Percentiles rank a stretch among this genome's conserved stretches.
These are phyloP conservation scores for Herpotrichia juniperi DNA, from an alignment of 2,329 filamentous ascomycete genomes.

Conservation along the genomic window DNA sequence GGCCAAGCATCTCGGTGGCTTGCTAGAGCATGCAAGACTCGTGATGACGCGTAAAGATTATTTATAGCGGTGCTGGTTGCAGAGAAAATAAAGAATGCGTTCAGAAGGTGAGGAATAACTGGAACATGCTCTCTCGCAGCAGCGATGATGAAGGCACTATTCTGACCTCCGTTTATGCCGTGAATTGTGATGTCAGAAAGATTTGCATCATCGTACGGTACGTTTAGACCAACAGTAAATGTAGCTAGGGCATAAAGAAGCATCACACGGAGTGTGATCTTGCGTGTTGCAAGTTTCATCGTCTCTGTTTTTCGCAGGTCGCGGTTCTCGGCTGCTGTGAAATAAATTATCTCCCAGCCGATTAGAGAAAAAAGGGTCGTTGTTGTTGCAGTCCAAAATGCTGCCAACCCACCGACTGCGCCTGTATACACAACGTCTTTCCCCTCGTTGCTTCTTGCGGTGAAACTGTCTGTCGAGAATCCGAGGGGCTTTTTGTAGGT, in stretches of 20 bases:
- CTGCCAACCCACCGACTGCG: conserved; percentile 7
- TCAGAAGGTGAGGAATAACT: conserved; percentile 46
- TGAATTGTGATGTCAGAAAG: conserved; percentile 14
- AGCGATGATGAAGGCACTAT: conserved; percentile 45
- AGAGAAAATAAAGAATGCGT: conserved; percentile 50
- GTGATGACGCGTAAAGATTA: conserved; percentile 46
- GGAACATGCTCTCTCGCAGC: conserved; percentile 42
- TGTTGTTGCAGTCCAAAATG: conserved; percentile 19
- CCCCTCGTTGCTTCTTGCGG: not conserved
- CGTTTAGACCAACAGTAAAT: conserved; percentile 22
- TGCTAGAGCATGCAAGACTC: conserved; percentile 49
- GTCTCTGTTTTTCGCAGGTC: conserved; percentile 18
- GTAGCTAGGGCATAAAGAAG: conserved; percentile 14
- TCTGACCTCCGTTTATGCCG: conserved; percentile 25
- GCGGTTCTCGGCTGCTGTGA: conserved; percentile 18
- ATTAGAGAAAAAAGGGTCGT: conserved; percentile 17
- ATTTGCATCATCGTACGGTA: conserved; percentile 31
- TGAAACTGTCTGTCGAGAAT: conserved; percentile 12
- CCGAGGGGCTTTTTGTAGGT: conserved; percentile 15
- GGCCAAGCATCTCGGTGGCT: conserved; percentile 43
- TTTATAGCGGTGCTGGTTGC: conserved; percentile 47
- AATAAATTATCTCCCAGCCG: conserved; percentile 19
- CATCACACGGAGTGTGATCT: conserved; percentile 16
- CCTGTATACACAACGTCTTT: conserved; percentile 4
- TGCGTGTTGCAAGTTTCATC: conserved; percentile 17